These are phyloP conservation scores for Paragyromitra xinjiangensis DNA, from an alignment of 495 filamentous ascomycete genomes.

Conservation along the genomic window DNA sequence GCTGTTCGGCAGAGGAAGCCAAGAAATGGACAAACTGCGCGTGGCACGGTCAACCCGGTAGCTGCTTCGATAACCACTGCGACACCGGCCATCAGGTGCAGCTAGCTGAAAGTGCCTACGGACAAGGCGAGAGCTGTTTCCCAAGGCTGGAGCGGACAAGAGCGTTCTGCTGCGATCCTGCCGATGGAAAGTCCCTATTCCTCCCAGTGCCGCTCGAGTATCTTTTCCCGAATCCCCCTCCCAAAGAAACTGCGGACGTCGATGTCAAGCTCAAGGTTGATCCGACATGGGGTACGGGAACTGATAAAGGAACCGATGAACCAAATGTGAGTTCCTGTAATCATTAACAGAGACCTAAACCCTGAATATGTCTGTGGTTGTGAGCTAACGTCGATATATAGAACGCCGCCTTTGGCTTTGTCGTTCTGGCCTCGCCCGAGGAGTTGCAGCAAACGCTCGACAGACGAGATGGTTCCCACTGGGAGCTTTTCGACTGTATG, in stretches of 20 bases:
- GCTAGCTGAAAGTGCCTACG: conserved; percentile 3
- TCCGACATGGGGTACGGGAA: conserved; percentile 11
- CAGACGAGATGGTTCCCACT: conserved; percentile 57
- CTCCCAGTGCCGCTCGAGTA: neutral
- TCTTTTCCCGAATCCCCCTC: conserved; percentile 5
- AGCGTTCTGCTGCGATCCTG: conserved; percentile 11
- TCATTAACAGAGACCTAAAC: neutral
- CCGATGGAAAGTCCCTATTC: neutral
- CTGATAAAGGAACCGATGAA: conserved; percentile 42
- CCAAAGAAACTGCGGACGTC: neutral
- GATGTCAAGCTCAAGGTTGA: neutral
- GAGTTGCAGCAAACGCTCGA: conserved; percentile 52
- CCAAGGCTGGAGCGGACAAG: conserved; percentile 9
- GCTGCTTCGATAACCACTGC: conserved; percentile 20
- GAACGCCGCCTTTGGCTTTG: conserved; percentile 40
- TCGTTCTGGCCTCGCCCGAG: conserved; percentile 56
- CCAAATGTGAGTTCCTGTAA: conserved; percentile 35
- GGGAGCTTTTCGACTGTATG: conserved; percentile 54
- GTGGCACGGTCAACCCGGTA: conserved; percentile 1
- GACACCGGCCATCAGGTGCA: conserved; percentile 10
- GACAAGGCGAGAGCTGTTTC: conserved; percentile 6
- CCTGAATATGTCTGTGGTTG: neutral
- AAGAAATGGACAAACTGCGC: conserved; percentile 5
- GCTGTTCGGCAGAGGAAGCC: neutral
- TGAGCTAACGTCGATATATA: neutral